These are phyloP conservation scores for Ceratocystis huliohia DNA, from an alignment of 2,329 filamentous ascomycete species.

Conservation along the genomic window DNA sequence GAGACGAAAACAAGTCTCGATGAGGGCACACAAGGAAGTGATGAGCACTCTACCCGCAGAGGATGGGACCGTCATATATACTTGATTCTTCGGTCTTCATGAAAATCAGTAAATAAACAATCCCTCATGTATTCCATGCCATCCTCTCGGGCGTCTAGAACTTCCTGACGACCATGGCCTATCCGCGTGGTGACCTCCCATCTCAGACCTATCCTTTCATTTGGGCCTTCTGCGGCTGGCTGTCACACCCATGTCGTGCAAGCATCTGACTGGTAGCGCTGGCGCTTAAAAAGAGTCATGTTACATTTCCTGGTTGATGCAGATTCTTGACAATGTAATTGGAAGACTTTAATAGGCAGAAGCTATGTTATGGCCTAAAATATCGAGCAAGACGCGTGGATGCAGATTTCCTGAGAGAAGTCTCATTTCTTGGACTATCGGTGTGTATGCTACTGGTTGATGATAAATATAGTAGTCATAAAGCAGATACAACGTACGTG, in stretches of 20 bases:
- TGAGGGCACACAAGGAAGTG: not conserved
- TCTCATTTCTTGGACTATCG: not conserved
- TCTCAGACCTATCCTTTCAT: not conserved
- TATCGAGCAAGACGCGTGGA: not conserved
- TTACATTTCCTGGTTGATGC: not conserved
- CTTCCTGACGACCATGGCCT: not conserved
- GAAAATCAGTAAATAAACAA: not conserved
- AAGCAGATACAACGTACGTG: not conserved
- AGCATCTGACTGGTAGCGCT: not conserved
- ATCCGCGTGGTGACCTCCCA: not conserved
- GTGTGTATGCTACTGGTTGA: not conserved
- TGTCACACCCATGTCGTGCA: constrained; percentile 11
- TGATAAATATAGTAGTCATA: not conserved
- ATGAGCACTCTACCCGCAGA: not conserved
- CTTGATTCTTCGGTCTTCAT: not conserved
- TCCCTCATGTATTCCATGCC: not conserved
- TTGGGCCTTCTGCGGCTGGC: not conserved
- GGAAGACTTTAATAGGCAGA: not conserved
- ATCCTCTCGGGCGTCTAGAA: not conserved
- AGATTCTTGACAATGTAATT: not conserved
- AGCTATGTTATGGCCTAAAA: not conserved
- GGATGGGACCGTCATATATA: constrained; percentile 7
- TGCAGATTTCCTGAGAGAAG: not conserved
- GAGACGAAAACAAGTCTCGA: constrained; percentile 2
- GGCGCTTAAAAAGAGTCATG: constrained; percentile 10